A percentile compares a stretch with the other conserved stretches of the same genome.
Evolutionary conservation across 495 filamentous ascomycete species (phyloP).

Genomic region (Articulospora tetracladia): DNA sequence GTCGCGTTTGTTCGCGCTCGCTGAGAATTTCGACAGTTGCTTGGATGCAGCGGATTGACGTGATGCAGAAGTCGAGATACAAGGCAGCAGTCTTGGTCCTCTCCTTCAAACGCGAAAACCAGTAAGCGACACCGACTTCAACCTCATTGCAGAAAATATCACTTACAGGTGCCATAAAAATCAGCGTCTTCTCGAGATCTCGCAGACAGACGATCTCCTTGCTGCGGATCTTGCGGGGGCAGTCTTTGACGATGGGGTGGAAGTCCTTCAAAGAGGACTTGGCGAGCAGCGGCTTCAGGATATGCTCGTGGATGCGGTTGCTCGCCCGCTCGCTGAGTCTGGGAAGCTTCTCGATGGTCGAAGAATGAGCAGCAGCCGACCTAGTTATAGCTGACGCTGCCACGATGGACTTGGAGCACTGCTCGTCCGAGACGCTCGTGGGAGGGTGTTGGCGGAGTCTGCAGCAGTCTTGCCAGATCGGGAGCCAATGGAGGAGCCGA

Average conservation of each 20-base stretch:
- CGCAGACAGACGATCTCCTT: conserved; percentile 81
- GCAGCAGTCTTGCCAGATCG: conserved; percentile 29
- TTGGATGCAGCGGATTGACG: conserved; percentile 80
- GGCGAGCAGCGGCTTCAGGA: conserved; percentile 46
- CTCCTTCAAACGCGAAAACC: conserved; percentile 63
- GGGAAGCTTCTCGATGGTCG: conserved; percentile 32
- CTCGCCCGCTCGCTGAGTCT: conserved; percentile 45
- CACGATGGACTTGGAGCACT: conserved; percentile 25
- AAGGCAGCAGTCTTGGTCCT: conserved; percentile 60
- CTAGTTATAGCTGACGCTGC: conserved; percentile 43
- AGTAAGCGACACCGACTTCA: conserved; percentile 64
- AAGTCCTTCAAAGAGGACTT: conserved; percentile 64
- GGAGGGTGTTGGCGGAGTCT: conserved; percentile 10
- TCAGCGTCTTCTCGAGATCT: conserved; percentile 84
- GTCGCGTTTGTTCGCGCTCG: conserved; percentile 76
- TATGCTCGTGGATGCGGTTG: conserved; percentile 52
- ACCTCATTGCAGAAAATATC: conserved; percentile 36
- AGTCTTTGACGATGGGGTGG: conserved; percentile 69
- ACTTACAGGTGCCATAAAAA: conserved; percentile 89
- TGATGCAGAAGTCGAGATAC: conserved; percentile 82
- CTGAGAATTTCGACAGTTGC: conserved; percentile 74
- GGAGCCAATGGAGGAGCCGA: conserved; percentile 52
- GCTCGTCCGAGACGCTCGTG: conserved; percentile 25
- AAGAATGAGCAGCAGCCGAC: conserved; percentile 38
- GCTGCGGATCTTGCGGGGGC: conserved; percentile 69